These are phyloP conservation scores for Picochlorum costavermella DNA, from an alignment of 139 green algal genomes.

Conservation along the genomic window DNA sequence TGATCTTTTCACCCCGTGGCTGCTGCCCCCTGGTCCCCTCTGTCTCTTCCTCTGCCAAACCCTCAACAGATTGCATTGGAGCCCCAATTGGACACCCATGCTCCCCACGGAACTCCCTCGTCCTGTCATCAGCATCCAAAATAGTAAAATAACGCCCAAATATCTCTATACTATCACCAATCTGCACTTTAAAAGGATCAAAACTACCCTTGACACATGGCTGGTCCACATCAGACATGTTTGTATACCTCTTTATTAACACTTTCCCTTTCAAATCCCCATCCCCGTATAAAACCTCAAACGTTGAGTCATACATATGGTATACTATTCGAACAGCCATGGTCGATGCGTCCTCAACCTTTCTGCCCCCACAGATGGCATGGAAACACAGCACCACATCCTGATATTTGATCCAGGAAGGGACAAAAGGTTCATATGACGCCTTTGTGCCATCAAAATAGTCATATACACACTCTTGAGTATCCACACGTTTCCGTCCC, in stretches of 20 bases:
- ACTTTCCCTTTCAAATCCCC: too few relatives aligned
- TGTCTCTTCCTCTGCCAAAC: too few relatives aligned
- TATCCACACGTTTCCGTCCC: background rate
- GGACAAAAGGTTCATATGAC: background rate
- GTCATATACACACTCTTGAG: background rate
- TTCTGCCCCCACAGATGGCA: slow-evolving; percentile 80
- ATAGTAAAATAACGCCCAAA: slow-evolving; percentile 73
- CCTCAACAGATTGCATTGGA: background rate
- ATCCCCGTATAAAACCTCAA: too few relatives aligned
- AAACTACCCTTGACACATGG: too few relatives aligned
- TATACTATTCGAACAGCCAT: too few relatives aligned
- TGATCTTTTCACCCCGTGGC: too few relatives aligned
- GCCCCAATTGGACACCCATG: too few relatives aligned
- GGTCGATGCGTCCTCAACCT: slow-evolving; percentile 48
- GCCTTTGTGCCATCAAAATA: background rate
- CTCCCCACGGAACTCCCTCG: slow-evolving; percentile 11
- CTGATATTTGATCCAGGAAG: background rate
- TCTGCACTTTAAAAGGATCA: slow-evolving; percentile 36
- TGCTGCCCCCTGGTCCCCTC: too few relatives aligned
- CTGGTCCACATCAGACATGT: too few relatives aligned
- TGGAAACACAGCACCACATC: slow-evolving; percentile 84
- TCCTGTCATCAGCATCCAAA: slow-evolving; percentile 77
- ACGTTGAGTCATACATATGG: too few relatives aligned
- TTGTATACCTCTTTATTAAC: too few relatives aligned
- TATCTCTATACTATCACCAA: slow-evolving; percentile 60